These are phyloP conservation scores for Arthrobotrys musiformis DNA, from an alignment of 2,329 filamentous ascomycete genomes.

Conservation along the genomic window DNA sequence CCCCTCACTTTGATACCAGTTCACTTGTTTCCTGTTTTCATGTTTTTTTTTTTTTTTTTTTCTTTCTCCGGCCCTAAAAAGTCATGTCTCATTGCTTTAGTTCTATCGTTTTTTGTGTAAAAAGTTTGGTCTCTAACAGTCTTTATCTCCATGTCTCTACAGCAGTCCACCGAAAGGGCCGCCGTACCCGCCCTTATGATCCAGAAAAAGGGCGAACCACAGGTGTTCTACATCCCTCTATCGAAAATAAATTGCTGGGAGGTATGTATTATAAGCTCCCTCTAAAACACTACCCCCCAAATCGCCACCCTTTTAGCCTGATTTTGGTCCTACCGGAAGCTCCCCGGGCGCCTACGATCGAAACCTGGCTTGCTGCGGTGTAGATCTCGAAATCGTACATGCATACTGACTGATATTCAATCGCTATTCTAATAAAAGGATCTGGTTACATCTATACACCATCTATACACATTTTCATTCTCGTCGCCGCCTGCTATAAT, in stretches of 20 bases:
- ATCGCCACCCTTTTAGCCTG: constrained; percentile 27
- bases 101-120: constrained; percentile 21
- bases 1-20: neutral
- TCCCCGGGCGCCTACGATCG: constrained; percentile 47
- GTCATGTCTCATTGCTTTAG: constrained; percentile 35
- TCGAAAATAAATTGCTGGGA: constrained; percentile 56
- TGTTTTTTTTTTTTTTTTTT: constrained; percentile 4
- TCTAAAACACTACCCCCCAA: neutral
- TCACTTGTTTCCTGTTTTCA: neutral
- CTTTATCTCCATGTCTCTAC: constrained; percentile 22
- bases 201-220: constrained; percentile 56
- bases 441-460: constrained; percentile 54
- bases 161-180: constrained; percentile 44
- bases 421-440: constrained; percentile 46
- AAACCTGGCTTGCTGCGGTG: constrained; percentile 6
- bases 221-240: constrained; percentile 54
- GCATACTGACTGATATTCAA: constrained; percentile 31
- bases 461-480: constrained; percentile 55
- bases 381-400: constrained; percentile 41
- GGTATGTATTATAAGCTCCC: constrained; percentile 52
- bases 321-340: constrained; percentile 52
- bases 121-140: constrained; percentile 5
- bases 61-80: neutral
- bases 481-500: constrained; percentile 57
- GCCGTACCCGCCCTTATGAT: constrained; percentile 48